Conservation (phyloP, 2,329 filamentous ascomycete genomes). For the Aaosphaeria pasadenensis region DNA sequence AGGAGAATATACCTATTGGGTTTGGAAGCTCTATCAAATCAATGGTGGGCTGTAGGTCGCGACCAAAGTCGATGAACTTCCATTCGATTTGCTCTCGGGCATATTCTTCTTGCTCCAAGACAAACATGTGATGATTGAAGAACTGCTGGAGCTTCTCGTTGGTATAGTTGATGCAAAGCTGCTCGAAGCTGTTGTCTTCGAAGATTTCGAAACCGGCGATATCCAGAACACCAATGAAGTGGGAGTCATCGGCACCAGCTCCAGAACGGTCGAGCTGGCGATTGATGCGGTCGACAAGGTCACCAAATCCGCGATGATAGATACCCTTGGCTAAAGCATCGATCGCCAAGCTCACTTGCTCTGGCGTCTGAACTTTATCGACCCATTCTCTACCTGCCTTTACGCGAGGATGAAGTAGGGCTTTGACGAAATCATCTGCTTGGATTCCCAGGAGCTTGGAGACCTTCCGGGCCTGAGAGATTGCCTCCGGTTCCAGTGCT, state of each 20-base stretch:
- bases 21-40: slow-evolving; percentile 95
- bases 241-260: slow-evolving; percentile 78
- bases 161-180: slow-evolving; percentile 99
- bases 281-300: slow-evolving; percentile 90
- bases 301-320: slow-evolving; percentile 92
- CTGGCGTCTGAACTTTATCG: slow-evolving; percentile 95
- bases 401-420: slow-evolving; percentile 85
- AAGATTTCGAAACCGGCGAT: slow-evolving; percentile 99
- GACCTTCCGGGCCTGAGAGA: slow-evolving; percentile 71
- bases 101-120: slow-evolving; percentile 97
- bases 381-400: slow-evolving; percentile 98
- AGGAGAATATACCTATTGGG: slow-evolving; percentile 98
- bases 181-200: slow-evolving; percentile 98
- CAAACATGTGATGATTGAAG: slow-evolving; percentile 99
- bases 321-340: slow-evolving; percentile 95
- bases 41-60: slow-evolving; percentile 94
- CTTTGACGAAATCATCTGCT: slow-evolving; percentile 80
- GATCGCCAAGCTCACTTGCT: slow-evolving; percentile 86
- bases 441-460: slow-evolving; percentile 83
- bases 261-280: slow-evolving; percentile 83
- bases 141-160: slow-evolving; percentile 99
- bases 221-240: slow-evolving; percentile 97
- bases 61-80: slow-evolving; percentile 99
- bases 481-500: slow-evolving; percentile 71
- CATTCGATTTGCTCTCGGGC: slow-evolving; percentile 97